phyloP scores from a whole-genome alignment of 169 alveolate species.

The Plasmodium fragile region DNA sequence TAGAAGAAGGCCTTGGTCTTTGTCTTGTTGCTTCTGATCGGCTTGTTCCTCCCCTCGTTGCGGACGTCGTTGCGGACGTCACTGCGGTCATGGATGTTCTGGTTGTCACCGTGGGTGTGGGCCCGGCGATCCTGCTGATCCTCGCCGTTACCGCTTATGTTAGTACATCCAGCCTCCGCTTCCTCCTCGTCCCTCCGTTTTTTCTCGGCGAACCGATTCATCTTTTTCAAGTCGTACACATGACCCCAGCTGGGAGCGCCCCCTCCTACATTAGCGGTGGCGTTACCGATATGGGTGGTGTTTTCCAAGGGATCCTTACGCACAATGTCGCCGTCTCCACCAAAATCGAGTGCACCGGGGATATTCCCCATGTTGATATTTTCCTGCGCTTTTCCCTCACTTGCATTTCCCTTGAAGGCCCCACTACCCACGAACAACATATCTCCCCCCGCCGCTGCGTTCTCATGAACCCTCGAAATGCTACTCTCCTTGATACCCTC shows the following conservation, averaged over 20 bases:
- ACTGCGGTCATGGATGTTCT: neutral
- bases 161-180: neutral
- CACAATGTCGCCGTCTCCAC: neutral
- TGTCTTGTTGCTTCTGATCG: conserved; percentile 7
- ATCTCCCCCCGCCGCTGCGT: neutral
- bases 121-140: neutral
- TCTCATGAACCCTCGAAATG: neutral
- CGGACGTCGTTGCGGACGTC: neutral
- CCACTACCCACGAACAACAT: neutral
- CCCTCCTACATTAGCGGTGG: neutral
- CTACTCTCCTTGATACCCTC: neutral
- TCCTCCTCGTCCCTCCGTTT: neutral
- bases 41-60: neutral
- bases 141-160: neutral
- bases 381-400: neutral
- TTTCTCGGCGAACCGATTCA: neutral
- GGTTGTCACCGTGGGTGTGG: neutral
- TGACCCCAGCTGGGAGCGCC: neutral
- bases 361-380: neutral
- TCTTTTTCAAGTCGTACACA: conserved; percentile 2
- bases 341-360: neutral
- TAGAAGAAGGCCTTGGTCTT: conserved; percentile 65
- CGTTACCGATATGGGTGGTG: neutral
- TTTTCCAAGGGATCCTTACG: neutral
- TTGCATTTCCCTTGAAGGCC: neutral